phyloP scores from a whole-genome alignment of 768 basidiomycete genomes.

The Serendipita indica region DNA sequence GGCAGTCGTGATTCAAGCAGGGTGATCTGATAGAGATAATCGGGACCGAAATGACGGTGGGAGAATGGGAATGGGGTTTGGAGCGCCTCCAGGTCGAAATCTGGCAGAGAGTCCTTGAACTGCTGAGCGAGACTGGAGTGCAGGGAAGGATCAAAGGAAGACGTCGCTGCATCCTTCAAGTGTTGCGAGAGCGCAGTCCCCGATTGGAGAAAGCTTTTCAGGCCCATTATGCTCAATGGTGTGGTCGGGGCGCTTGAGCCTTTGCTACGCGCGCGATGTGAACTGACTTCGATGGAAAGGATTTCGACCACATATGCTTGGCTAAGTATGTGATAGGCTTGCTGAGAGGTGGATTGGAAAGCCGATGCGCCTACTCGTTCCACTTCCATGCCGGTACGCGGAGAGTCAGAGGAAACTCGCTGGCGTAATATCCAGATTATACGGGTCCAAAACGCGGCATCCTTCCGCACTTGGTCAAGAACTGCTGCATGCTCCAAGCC shows the following conservation, averaged over 20 bases:
- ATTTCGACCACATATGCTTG: constrained; percentile 67
- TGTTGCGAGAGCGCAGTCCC: constrained; percentile 31
- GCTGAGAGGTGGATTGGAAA: constrained; percentile 29
- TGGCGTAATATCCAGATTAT: constrained; percentile 46
- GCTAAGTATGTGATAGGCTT: constrained; percentile 52
- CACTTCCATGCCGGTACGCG: constrained; percentile 31
- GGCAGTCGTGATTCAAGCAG: constrained; percentile 48
- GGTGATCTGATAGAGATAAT: constrained; percentile 54
- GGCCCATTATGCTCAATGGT: constrained; percentile 14
- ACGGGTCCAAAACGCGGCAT: constrained; percentile 54
- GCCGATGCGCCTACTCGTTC: constrained; percentile 24
- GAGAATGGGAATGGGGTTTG: constrained; percentile 43
- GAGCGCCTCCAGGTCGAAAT: constrained; percentile 49
- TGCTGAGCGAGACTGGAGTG: constrained; percentile 44
- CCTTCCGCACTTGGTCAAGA: constrained; percentile 40
- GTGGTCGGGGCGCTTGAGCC: constrained; percentile 18
- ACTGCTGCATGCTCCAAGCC: constrained; percentile 52
- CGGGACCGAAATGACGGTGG: constrained; percentile 66
- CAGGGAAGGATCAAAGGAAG: constrained; percentile 55
- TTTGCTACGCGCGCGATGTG: constrained; percentile 20
- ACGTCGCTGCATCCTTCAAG: constrained; percentile 52
- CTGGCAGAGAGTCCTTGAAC: constrained; percentile 38
- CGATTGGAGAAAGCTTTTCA: constrained; percentile 17
- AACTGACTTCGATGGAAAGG: constrained; percentile 43
- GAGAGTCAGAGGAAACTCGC: constrained; percentile 63